Percentiles rank a stretch among this genome's conserved stretches.
Conservation (phyloP, 495 filamentous ascomycete species). For the Thermothielavioides terrestris region DNA sequence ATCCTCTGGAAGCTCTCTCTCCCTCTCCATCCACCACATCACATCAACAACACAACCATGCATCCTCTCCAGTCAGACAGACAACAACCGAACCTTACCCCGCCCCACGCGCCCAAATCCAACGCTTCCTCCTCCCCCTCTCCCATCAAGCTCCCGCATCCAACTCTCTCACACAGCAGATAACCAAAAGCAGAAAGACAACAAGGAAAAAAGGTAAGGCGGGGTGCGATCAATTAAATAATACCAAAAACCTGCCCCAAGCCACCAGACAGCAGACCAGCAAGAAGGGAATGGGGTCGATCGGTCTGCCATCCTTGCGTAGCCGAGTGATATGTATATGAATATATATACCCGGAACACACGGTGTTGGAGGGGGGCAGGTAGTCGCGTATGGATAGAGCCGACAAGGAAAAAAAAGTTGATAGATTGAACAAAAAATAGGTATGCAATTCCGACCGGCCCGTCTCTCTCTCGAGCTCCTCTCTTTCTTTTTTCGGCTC, state of each 20-base stretch:
- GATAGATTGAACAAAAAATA: too few relatives aligned
- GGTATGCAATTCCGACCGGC: too few relatives aligned
- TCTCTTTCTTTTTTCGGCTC: too few relatives aligned
- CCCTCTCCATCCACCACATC: not conserved
- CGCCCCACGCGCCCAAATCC: not conserved
- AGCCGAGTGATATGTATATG: too few relatives aligned
- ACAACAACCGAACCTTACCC: not conserved
- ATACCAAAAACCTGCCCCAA: not conserved
- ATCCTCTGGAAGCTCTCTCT: constrained; percentile 2
- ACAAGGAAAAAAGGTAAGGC: not conserved
- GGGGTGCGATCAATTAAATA: constrained; percentile 1
- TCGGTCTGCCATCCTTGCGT: not conserved
- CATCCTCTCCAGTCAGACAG: not conserved
- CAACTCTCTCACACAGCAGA: not conserved
- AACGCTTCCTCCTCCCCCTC: not conserved
- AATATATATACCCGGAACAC: not conserved
- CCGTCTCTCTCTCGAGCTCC: too few relatives aligned
- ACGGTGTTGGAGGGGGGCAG: not conserved
- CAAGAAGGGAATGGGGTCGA: constrained; percentile 4
- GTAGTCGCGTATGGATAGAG: too few relatives aligned
- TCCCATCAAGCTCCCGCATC: not conserved
- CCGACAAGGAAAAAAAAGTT: too few relatives aligned
- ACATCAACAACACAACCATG: not conserved
- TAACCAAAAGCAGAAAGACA: not conserved
- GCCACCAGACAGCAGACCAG: not conserved